These are phyloP conservation scores for Solanum commersonii DNA, from an alignment of 257 asterid genomes.

Conservation along the genomic window DNA sequence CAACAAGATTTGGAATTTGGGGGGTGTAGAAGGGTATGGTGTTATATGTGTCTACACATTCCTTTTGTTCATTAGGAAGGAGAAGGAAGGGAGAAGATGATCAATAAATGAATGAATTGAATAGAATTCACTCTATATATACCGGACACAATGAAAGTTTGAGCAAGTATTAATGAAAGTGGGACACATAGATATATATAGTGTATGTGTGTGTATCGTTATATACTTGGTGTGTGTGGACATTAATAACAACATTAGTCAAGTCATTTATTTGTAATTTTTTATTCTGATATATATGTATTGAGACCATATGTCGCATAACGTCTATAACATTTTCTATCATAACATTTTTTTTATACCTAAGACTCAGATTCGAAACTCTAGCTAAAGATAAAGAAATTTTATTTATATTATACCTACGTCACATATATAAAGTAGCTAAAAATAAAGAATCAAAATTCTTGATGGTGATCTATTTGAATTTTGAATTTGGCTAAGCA, in stretches of 20 bases:
- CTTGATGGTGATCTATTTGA: background rate
- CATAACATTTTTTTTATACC: too few relatives aligned
- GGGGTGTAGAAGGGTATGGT: background rate
- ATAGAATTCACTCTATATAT: constrained; percentile 7
- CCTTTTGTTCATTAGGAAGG: constrained; percentile 5
- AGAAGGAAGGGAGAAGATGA: background rate
- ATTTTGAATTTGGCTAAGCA: background rate
- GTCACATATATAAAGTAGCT: too few relatives aligned
- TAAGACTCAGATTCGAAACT: background rate
- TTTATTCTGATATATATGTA: background rate
- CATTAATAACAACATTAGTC: background rate
- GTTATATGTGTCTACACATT: constrained; percentile 1
- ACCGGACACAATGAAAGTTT: background rate
- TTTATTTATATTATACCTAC: background rate
- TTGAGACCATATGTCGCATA: background rate
- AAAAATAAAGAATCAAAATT: background rate
- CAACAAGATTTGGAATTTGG: background rate
- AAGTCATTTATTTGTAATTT: background rate
- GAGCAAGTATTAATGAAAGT: constrained; percentile 16
- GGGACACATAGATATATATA: constrained; percentile 32
- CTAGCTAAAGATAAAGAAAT: background rate
- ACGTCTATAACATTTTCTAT: too few relatives aligned
- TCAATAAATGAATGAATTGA: background rate
- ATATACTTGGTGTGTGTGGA: constrained; percentile 7
- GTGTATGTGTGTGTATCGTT: background rate